Conservation (phyloP, 495 filamentous ascomycete species). For the Hyphodiscus hymeniophilus region DNA sequence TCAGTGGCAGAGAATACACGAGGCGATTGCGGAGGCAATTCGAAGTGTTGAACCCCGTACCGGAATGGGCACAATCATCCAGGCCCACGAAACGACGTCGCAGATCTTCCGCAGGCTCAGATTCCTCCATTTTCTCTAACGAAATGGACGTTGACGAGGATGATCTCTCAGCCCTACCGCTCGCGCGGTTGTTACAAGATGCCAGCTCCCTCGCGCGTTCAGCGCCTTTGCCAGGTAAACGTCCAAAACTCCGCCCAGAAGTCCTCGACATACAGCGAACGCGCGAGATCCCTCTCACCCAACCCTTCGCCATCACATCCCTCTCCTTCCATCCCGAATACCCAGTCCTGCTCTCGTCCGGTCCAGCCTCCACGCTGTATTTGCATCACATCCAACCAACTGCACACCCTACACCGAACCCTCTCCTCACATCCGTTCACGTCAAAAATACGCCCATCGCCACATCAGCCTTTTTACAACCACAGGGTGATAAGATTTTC, state of each 20-base stretch:
- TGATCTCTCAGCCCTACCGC: slow-evolving; percentile 59
- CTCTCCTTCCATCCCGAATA: slow-evolving; percentile 83
- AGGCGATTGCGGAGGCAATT: slow-evolving; percentile 73
- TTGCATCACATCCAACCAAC: slow-evolving; percentile 80
- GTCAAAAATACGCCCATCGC: slow-evolving; percentile 72
- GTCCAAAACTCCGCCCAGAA: slow-evolving; percentile 69
- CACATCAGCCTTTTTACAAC: slow-evolving; percentile 65
- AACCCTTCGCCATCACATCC: slow-evolving; percentile 69
- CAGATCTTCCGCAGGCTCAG: slow-evolving; percentile 37
- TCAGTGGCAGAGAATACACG: slow-evolving; percentile 80
- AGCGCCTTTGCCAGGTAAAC: slow-evolving; percentile 35
- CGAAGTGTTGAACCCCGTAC: slow-evolving; percentile 67
- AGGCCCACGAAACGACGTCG: slow-evolving; percentile 45
- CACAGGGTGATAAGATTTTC: slow-evolving; percentile 59
- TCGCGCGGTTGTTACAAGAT: slow-evolving; percentile 71
- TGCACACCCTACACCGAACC: slow-evolving; percentile 66
- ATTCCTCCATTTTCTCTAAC: slow-evolving; percentile 31
- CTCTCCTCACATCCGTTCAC: slow-evolving; percentile 81
- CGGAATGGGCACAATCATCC: slow-evolving; percentile 61
- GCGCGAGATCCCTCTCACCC: slow-evolving; percentile 39
- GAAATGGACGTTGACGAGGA: slow-evolving; percentile 53
- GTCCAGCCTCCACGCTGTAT: slow-evolving; percentile 72
- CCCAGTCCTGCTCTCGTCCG: slow-evolving; percentile 83
- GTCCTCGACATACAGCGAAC: slow-evolving; percentile 72
- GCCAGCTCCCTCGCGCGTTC: slow-evolving; percentile 43